Conservation (phyloP, 225 moss, liverwort and hornwort genomes). For the Rhytidiadelphus loreus region DNA sequence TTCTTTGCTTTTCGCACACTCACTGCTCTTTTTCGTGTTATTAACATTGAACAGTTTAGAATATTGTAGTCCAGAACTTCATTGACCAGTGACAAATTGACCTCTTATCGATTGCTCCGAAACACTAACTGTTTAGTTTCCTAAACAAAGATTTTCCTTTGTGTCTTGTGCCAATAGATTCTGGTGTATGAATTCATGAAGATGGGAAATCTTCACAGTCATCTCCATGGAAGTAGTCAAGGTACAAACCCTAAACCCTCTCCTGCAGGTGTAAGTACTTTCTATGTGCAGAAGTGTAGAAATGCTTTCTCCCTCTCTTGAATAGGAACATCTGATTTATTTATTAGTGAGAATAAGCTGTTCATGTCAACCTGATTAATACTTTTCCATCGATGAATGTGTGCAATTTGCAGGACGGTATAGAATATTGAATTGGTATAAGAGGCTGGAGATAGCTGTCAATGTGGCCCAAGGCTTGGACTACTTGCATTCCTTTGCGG, state of each 20-base stretch:
- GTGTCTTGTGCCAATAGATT: slow-evolving; percentile 5
- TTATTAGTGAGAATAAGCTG: not conserved
- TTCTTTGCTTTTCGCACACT: not conserved
- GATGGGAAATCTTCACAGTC: slow-evolving; percentile 22
- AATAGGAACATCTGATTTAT: not conserved
- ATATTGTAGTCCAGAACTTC: not conserved
- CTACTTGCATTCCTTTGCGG: slow-evolving; percentile 47
- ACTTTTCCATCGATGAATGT: not conserved
- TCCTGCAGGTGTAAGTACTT: not conserved
- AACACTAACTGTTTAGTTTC: not conserved
- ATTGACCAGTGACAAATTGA: not conserved
- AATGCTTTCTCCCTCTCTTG: not conserved
- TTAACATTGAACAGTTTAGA: not conserved
- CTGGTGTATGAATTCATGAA: slow-evolving; percentile 42
- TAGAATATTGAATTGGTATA: slow-evolving; percentile 18
- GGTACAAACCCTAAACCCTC: not conserved
- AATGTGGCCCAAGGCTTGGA: slow-evolving; percentile 52
- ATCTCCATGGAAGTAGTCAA: slow-evolving; percentile 4
- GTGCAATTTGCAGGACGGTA: not conserved
- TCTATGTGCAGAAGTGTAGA: not conserved
- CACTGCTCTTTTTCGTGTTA: not conserved
- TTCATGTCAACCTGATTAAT: not conserved
- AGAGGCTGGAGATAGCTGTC: slow-evolving; percentile 43
- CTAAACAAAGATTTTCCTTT: not conserved
- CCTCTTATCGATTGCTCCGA: not conserved